Conservation (phyloP, 2,329 filamentous ascomycete genomes). For the Fonsecaea pugnacius region DNA sequence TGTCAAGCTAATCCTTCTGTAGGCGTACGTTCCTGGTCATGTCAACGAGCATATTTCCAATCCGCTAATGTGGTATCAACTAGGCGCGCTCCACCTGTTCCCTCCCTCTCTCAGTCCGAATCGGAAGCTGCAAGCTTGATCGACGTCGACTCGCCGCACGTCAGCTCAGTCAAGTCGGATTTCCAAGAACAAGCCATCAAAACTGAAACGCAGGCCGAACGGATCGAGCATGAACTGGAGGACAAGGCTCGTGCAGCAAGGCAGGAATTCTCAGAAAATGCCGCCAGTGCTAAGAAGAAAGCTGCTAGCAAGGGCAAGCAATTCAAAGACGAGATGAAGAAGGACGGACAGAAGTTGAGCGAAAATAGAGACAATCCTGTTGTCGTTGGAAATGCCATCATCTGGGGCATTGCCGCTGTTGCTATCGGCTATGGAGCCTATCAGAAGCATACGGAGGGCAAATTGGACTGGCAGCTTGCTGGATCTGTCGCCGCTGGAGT, state of each 20-base stretch:
- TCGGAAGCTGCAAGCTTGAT: constrained; percentile 49
- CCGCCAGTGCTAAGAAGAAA: constrained; percentile 43
- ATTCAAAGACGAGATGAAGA: constrained; percentile 39
- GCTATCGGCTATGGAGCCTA: constrained; percentile 55
- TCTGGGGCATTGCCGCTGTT: constrained; percentile 47
- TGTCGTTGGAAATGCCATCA: constrained; percentile 51
- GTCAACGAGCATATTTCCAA: constrained; percentile 45
- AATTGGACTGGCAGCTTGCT: constrained; percentile 53
- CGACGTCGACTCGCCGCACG: constrained; percentile 54
- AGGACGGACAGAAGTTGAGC: constrained; percentile 40
- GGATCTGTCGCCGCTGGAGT: constrained; percentile 50
- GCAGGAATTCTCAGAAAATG: constrained; percentile 38
- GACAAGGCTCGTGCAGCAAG: constrained; percentile 37
- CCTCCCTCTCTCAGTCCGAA: constrained; percentile 47
- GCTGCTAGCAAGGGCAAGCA: constrained; percentile 35
- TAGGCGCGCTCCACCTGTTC: constrained; percentile 50
- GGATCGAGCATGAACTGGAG: constrained; percentile 49
- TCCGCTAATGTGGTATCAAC: constrained; percentile 20
- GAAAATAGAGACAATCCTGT: constrained; percentile 54
- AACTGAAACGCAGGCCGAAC: constrained; percentile 52
- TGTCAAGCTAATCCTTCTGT: constrained; percentile 11
- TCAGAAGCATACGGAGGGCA: constrained; percentile 51
- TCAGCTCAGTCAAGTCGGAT: constrained; percentile 48
- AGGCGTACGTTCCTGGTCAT: constrained; percentile 28
- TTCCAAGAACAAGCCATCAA: constrained; percentile 50